Evolutionary conservation across 192 early-diverging fungal genomes (phyloP).

Genomic region (Dispira parvispora): DNA sequence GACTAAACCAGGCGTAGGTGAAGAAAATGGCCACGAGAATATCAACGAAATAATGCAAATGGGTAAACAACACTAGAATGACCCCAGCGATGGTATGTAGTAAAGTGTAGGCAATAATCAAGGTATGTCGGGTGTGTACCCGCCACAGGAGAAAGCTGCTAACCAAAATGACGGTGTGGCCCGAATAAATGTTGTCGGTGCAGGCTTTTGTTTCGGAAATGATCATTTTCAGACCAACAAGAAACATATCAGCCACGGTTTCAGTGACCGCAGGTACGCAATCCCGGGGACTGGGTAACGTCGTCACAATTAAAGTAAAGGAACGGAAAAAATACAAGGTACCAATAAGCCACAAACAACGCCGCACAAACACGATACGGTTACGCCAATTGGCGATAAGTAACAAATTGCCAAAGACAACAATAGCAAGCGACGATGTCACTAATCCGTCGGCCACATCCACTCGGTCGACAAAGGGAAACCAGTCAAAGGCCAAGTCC

Average conservation of each 20-base stretch:
- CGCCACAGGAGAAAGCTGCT: constrained; percentile 36
- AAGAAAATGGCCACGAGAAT: constrained; percentile 35
- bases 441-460: constrained; percentile 35
- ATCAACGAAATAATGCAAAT: constrained; percentile 41
- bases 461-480: constrained; percentile 26
- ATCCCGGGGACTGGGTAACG: constrained; percentile 28
- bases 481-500: constrained; percentile 29
- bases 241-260: constrained; percentile 20
- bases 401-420: constrained; percentile 22
- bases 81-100: constrained; percentile 24
- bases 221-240: constrained; percentile 27
- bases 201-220: constrained; percentile 32
- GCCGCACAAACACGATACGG: constrained; percentile 30
- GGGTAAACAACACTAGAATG: constrained; percentile 30
- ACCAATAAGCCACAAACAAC: constrained; percentile 34
- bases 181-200: constrained; percentile 44
- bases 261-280: constrained; percentile 17
- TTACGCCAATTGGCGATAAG: constrained; percentile 29
- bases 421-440: constrained; percentile 22
- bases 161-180: constrained; percentile 37
- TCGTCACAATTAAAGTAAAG: constrained; percentile 35
- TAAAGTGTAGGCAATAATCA: constrained; percentile 21
- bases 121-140: constrained; percentile 28
- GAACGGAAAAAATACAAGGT: constrained; percentile 35
- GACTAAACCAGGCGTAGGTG: constrained; percentile 31